Evolutionary conservation across 2,329 filamentous ascomycete species (phyloP).

Genomic region (Epichloe gansuensis): DNA sequence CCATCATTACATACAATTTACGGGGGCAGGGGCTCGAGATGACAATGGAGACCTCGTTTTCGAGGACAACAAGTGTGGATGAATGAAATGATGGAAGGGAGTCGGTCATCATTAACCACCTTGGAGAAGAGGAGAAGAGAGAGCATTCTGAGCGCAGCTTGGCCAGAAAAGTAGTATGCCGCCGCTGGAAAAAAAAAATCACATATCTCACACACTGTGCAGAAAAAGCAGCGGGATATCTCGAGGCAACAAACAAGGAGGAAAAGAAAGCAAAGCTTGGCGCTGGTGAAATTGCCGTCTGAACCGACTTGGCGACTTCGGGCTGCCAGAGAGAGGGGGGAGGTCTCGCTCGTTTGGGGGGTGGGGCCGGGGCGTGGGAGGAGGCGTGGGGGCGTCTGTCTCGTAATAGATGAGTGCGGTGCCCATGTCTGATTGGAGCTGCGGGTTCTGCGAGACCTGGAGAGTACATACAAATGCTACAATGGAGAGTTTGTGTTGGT

Average conservation of each 20-base stretch:
- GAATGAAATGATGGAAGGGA: too few relatives aligned
- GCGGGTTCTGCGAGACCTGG: too few relatives aligned
- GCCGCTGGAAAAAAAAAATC: too few relatives aligned
- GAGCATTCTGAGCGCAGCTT: too few relatives aligned
- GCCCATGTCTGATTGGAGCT: too few relatives aligned
- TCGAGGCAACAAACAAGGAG: background rate
- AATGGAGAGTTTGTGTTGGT: too few relatives aligned
- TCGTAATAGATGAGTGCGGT: too few relatives aligned
- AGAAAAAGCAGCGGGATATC: background rate
- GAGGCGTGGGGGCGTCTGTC: background rate
- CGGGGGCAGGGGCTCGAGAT: background rate
- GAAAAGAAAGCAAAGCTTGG: conserved; percentile 9
- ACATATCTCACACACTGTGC: background rate
- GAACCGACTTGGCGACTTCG: conserved; percentile 27
- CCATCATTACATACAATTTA: background rate
- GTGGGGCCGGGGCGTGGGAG: background rate
- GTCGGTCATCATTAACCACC: too few relatives aligned
- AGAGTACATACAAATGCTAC: too few relatives aligned
- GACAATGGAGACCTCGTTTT: background rate
- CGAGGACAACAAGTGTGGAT: background rate
- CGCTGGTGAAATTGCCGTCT: conserved; percentile 24
- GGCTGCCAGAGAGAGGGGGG: background rate
- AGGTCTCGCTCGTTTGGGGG: background rate
- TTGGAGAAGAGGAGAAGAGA: too few relatives aligned
- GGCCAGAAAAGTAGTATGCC: too few relatives aligned